These are phyloP conservation scores for Asterophora lycoperdoides DNA, from an alignment of 768 basidiomycete species.

Conservation along the genomic window DNA sequence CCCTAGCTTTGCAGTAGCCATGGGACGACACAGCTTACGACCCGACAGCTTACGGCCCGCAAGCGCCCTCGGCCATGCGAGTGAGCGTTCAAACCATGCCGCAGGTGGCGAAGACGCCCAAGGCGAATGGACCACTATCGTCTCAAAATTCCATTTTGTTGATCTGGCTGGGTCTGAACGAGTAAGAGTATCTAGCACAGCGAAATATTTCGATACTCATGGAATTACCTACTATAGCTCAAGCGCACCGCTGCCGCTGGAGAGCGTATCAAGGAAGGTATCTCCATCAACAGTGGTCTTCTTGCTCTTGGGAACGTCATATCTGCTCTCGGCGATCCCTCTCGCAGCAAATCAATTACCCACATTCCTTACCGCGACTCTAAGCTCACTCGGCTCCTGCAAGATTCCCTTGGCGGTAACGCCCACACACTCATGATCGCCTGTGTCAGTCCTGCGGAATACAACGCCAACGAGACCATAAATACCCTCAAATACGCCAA, in stretches of 20 bases:
- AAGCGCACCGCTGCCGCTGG: slow-evolving; percentile 96
- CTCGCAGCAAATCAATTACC: slow-evolving; percentile 77
- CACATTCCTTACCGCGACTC: slow-evolving; percentile 98
- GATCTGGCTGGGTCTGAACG: slow-evolving; percentile 97
- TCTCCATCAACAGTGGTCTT: slow-evolving; percentile 96
- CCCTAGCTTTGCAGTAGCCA: slow-evolving; percentile 73
- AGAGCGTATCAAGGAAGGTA: slow-evolving; percentile 98
- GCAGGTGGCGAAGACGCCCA: slow-evolving; percentile 51
- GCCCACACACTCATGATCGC: slow-evolving; percentile 99
- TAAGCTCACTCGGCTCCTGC: slow-evolving; percentile 91
- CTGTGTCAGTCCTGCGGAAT: slow-evolving; percentile 94
- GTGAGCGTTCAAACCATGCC: slow-evolving; percentile 38
- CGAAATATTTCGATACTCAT: background rate
- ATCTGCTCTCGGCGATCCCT: slow-evolving; percentile 92
- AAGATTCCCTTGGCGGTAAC: slow-evolving; percentile 97
- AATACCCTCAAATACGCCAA: slow-evolving; percentile 97
- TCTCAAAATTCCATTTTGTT: slow-evolving; percentile 97
- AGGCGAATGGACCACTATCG: slow-evolving; percentile 86
- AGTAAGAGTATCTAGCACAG: slow-evolving; percentile 39
- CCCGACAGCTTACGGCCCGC: slow-evolving; percentile 71
- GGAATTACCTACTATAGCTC: slow-evolving; percentile 43
- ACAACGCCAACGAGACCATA: slow-evolving; percentile 90
- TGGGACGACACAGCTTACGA: slow-evolving; percentile 64
- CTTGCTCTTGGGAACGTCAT: slow-evolving; percentile 98
- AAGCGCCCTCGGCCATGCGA: slow-evolving; percentile 73